Evolutionary conservation across 352 stramenopile species (phyloP), one percentile per base, ranked within the genome.

Genomic region (Phytophthora capsici): DNA sequence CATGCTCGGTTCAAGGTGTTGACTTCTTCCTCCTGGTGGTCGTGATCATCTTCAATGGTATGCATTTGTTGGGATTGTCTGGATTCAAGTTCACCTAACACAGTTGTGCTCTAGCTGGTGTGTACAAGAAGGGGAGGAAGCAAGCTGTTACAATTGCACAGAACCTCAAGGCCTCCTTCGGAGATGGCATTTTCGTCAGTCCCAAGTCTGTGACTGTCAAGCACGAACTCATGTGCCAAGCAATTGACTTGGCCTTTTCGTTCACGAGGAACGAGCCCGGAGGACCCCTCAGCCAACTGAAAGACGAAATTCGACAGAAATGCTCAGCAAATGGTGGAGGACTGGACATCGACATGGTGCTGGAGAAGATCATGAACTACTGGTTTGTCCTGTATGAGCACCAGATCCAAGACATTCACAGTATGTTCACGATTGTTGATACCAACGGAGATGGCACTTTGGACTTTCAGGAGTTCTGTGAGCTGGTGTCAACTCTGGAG

Each of bases 21-120:
- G 82, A 93, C 26, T 91, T 93, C 41, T 91, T 91, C 41, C 57
- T 93, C 30, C 80, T 91, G n/a, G 76, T 90, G 10, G 67, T 91
- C 8, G 71, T 91, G 30, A 86, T 93, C 22, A 77, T 93, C 19
- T 93, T 90, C 51, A 90, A 91, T 50, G 82, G 84, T 91, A 76
- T 17, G 59, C 28, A 25, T 48, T 34, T 34, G 28, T 14, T 34
- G 28, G 4, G 9, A 13, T 34, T 34, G 8, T 34, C 28, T 14
- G 28, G 28, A 34, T 14, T 13, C 9, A 12, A 34, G 28, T 34
- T 34, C 28, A 41, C 43, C 51, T 62, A 19, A 62, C 43, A 22
- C 2, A 52, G 47, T 48, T 67, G 6, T 51, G 16, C 14, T 59
- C 22, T 34, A 91, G 82, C 83, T 54, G 83, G 83, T 0, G 74